These are phyloP conservation scores for Rhizophora mangle DNA, from an alignment of 345 rosid species.

Conservation along the genomic window DNA sequence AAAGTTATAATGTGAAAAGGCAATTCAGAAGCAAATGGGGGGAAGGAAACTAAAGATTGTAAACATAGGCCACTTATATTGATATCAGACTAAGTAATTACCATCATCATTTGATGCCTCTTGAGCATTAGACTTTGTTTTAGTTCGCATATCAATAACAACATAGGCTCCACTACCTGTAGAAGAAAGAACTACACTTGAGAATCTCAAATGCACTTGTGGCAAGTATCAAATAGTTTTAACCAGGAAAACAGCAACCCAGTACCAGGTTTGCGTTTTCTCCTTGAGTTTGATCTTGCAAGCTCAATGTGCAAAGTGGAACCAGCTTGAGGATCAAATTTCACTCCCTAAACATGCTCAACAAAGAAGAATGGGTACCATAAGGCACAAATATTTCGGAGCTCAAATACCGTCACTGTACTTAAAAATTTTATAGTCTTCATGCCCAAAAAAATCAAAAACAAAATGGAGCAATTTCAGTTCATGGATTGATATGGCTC, in stretches of 20 bases:
- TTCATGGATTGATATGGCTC: too few species aligned
- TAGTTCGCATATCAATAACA: constrained; percentile 71
- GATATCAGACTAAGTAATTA: constrained; percentile 19
- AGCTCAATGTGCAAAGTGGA: constrained; percentile 72
- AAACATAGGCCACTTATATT: not conserved
- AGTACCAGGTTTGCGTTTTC: constrained; percentile 64
- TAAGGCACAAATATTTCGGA: not conserved
- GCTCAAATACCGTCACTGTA: not conserved
- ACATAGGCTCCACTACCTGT: constrained; percentile 74
- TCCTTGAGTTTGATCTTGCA: constrained; percentile 83
- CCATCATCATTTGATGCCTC: constrained; percentile 60
- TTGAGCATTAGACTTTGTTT: constrained; percentile 31
- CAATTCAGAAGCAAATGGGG: too few species aligned
- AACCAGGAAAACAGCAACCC: not conserved
- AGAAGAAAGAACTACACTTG: constrained; percentile 8
- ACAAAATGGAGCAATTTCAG: too few species aligned
- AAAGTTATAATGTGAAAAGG: too few species aligned
- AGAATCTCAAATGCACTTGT: not conserved
- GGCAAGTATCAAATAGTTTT: not conserved
- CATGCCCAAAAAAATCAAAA: too few species aligned
- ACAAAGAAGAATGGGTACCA: constrained; percentile 5
- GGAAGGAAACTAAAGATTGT: too few species aligned
- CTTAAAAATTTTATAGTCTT: too few species aligned
- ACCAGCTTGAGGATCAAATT: constrained; percentile 83
- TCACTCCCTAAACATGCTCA: constrained; percentile 53